Percentiles rank a stretch among this genome's conserved stretches.
These are phyloP conservation scores for Microbotryum intermedium DNA, from an alignment of 1,284 basidiomycete species.

Conservation along the genomic window DNA sequence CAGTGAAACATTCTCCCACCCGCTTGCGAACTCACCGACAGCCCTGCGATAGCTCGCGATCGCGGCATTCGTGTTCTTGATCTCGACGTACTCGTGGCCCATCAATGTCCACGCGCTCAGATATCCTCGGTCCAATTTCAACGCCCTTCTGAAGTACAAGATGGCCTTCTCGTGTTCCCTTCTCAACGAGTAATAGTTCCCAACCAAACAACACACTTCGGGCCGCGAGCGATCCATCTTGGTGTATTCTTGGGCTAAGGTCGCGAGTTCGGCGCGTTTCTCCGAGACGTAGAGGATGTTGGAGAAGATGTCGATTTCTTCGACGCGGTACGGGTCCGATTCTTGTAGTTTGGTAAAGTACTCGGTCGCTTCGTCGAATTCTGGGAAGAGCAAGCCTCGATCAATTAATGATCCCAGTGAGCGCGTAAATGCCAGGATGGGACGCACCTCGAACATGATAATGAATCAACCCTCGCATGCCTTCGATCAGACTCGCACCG, in stretches of 20 bases:
- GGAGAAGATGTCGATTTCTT: constrained; percentile 92
- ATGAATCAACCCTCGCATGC: constrained; percentile 70
- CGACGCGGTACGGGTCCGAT: constrained; percentile 79
- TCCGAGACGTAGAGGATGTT: constrained; percentile 96
- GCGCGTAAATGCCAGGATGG: neutral
- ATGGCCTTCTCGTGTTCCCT: constrained; percentile 93
- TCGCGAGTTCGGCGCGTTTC: constrained; percentile 76
- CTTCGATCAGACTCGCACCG: constrained; percentile 58
- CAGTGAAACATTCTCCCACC: neutral
- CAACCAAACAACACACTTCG: constrained; percentile 93
- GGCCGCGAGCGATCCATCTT: constrained; percentile 80
- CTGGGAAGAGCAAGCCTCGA: constrained; percentile 42
- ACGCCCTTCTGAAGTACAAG: constrained; percentile 87
- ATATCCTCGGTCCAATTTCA: constrained; percentile 87
- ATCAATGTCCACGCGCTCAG: constrained; percentile 98
- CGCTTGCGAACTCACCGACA: constrained; percentile 68
- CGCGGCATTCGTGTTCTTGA: constrained; percentile 98
- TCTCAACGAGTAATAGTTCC: constrained; percentile 91
- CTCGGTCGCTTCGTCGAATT: constrained; percentile 71
- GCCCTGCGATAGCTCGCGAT: constrained; percentile 95
- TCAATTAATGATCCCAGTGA: neutral
- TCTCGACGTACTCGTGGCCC: constrained; percentile 97
- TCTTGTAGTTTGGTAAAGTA: constrained; percentile 73
- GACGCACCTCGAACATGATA: constrained; percentile 77
- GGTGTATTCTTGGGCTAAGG: constrained; percentile 84